phyloP scores from a whole-genome alignment of 306 rosid species.

The Begonia peltatifolia region DNA sequence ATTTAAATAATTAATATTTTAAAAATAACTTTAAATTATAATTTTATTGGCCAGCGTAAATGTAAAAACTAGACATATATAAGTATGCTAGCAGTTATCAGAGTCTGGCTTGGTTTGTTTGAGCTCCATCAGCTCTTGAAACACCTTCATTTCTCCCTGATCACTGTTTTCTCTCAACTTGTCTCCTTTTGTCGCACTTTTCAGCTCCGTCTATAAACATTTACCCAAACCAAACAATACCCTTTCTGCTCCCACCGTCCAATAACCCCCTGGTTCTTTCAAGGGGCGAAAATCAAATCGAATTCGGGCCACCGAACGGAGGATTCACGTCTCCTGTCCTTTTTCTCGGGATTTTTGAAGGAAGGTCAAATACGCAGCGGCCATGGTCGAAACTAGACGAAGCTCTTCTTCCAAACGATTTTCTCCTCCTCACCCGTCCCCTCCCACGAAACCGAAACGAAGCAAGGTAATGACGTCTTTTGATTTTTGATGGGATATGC shows the following conservation, averaged over 20 bases:
- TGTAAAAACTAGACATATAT: too few species aligned
- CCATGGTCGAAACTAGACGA: slow-evolving; percentile 92
- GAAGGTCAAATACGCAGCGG: slow-evolving; percentile 7
- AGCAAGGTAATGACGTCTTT: slow-evolving; percentile 41
- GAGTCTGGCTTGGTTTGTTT: too few species aligned
- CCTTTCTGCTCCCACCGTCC: not conserved
- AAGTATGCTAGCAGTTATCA: too few species aligned
- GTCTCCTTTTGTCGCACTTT: not conserved
- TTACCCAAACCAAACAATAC: not conserved
- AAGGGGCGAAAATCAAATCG: not conserved
- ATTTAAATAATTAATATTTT: too few species aligned
- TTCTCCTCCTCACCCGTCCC: slow-evolving; percentile 29
- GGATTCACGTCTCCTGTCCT: not conserved
- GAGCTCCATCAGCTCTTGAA: too few species aligned
- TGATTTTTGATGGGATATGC: slow-evolving; percentile 4
- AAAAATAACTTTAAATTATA: too few species aligned
- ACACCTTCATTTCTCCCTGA: not conserved
- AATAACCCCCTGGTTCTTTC: not conserved
- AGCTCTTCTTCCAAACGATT: slow-evolving; percentile 86
- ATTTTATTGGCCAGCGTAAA: too few species aligned
- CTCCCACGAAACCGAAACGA: slow-evolving; percentile 60
- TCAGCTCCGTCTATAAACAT: not conserved
- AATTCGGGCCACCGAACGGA: not conserved
- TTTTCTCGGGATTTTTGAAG: not conserved
- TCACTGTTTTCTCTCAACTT: not conserved